A percentile compares a stretch with the other conserved stretches of the same genome.
These are phyloP conservation scores for Zasmidium angulare DNA, from an alignment of 2,329 filamentous ascomycete genomes.

Conservation along the genomic window DNA sequence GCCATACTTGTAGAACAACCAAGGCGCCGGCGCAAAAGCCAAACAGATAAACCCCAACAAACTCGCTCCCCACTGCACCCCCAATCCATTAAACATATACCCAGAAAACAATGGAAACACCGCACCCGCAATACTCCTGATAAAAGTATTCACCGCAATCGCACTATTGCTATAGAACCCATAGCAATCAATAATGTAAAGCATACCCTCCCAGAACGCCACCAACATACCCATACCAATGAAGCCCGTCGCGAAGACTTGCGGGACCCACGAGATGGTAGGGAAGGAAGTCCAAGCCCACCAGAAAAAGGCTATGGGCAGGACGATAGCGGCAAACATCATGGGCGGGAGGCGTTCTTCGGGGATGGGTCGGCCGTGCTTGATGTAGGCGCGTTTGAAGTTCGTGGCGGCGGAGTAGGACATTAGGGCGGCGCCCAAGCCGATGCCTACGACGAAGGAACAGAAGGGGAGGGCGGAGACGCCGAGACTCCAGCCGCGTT, in stretches of 20 bases:
- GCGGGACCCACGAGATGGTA: slow-evolving; percentile 41
- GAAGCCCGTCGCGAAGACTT: slow-evolving; percentile 40
- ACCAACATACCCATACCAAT: slow-evolving; percentile 41
- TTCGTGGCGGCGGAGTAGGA: slow-evolving; percentile 22
- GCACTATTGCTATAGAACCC: slow-evolving; percentile 39
- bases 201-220: slow-evolving; percentile 41
- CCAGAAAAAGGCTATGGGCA: slow-evolving; percentile 49
- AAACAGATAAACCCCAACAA: slow-evolving; percentile 35
- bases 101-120: slow-evolving; percentile 36
- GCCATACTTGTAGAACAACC: slow-evolving; percentile 31
- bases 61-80: slow-evolving; percentile 33
- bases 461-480: slow-evolving; percentile 31
- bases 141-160: slow-evolving; percentile 39
- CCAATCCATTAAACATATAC: slow-evolving; percentile 35
- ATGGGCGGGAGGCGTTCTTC: slow-evolving; percentile 48
- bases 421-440: slow-evolving; percentile 24
- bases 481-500: slow-evolving; percentile 27
- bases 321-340: slow-evolving; percentile 42
- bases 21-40: slow-evolving; percentile 27
- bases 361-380: slow-evolving; percentile 31
- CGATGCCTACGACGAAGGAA: slow-evolving; percentile 27
- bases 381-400: slow-evolving; percentile 21
- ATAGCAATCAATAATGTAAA: slow-evolving; percentile 40
- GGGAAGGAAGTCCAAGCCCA: slow-evolving; percentile 46
- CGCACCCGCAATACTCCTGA: slow-evolving; percentile 36